Percentiles rank a stretch among this genome's conserved stretches.
phyloP scores from a whole-genome alignment of 2,329 filamentous ascomycete species.

The Hypoxylon sp. region DNA sequence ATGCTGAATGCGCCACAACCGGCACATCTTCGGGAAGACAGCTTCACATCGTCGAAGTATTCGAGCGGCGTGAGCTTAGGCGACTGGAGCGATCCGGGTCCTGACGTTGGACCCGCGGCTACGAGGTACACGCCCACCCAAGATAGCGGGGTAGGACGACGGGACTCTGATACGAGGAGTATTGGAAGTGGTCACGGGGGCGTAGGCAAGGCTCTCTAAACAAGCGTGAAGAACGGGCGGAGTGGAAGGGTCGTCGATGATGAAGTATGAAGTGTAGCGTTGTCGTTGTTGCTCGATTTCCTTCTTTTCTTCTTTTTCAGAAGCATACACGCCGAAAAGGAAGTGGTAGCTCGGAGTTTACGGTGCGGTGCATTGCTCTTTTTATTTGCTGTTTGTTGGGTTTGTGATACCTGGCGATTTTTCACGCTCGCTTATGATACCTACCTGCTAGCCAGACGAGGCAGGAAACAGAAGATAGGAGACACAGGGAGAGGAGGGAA shows the following conservation, averaged over 20 bases:
- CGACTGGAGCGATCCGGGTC: slow-evolving; percentile 67
- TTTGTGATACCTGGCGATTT: slow-evolving; percentile 35
- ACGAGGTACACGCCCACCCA: slow-evolving; percentile 49
- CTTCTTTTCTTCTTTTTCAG: not conserved
- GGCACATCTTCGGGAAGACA: slow-evolving; percentile 56
- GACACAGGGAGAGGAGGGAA: slow-evolving; percentile 2
- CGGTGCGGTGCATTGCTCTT: slow-evolving; percentile 35
- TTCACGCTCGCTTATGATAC: slow-evolving; percentile 48
- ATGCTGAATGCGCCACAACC: slow-evolving; percentile 49
- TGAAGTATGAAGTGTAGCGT: slow-evolving; percentile 20
- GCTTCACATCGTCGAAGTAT: slow-evolving; percentile 60
- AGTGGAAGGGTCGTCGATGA: slow-evolving; percentile 12
- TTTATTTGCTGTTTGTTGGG: slow-evolving; percentile 18
- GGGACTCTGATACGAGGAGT: slow-evolving; percentile 38
- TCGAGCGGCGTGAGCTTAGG: slow-evolving; percentile 62
- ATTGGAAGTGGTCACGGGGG: slow-evolving; percentile 48
- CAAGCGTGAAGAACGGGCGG: not conserved
- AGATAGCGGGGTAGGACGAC: slow-evolving; percentile 35
- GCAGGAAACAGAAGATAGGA: slow-evolving; percentile 1
- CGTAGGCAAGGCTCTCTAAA: slow-evolving; percentile 55
- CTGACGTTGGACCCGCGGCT: slow-evolving; percentile 63
- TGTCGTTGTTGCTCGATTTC: slow-evolving; percentile 14
- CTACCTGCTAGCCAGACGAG: slow-evolving; percentile 50
- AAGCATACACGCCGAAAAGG: slow-evolving; percentile 33
- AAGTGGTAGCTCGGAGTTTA: slow-evolving; percentile 38